A percentile compares a stretch with the other conserved stretches of the same genome.
phyloP scores from a whole-genome alignment of 1,284 basidiomycete species.

The Marasmius sp. region DNA sequence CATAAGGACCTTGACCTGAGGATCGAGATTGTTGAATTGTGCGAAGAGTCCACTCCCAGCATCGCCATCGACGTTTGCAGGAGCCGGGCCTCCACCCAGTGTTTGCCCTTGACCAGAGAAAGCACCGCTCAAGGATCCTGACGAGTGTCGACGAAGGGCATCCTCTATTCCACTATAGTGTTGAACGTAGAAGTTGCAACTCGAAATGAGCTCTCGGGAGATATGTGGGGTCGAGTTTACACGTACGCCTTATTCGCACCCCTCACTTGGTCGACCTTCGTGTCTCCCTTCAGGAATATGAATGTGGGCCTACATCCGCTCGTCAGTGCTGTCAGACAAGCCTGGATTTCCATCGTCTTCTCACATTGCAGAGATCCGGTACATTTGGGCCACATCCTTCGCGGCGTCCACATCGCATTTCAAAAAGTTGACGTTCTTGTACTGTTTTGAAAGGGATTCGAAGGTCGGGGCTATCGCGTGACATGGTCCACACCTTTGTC shows the following conservation, averaged over 20 bases:
- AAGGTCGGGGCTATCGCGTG: conserved; percentile 74
- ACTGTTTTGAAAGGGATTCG: conserved; percentile 66
- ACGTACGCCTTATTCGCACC: conserved; percentile 67
- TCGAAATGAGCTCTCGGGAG: not conserved
- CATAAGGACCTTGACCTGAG: conserved; percentile 64
- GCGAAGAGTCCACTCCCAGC: conserved; percentile 31
- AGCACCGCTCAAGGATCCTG: conserved; percentile 31
- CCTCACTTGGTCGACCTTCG: conserved; percentile 65
- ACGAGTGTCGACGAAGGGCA: conserved; percentile 51
- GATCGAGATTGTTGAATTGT: conserved; percentile 52
- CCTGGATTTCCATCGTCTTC: conserved; percentile 16
- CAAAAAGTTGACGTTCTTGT: conserved; percentile 69
- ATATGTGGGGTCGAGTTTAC: not conserved
- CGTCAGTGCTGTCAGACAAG: not conserved
- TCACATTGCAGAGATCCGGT: conserved; percentile 68
- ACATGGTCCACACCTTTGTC: conserved; percentile 75
- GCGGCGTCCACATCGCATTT: conserved; percentile 80
- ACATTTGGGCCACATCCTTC: conserved; percentile 59
- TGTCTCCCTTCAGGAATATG: conserved; percentile 67
- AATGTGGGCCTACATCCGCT: conserved; percentile 67
- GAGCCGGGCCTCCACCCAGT: conserved; percentile 48
- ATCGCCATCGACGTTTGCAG: conserved; percentile 32
- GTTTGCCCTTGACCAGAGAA: conserved; percentile 76
- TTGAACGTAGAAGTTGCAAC: not conserved
- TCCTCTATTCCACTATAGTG: conserved; percentile 53